Evolutionary conservation across 306 rosid genomes (phyloP), one percentile per base, ranked within the genome.

Genomic region (Glycyrrhiza uralensis): DNA sequence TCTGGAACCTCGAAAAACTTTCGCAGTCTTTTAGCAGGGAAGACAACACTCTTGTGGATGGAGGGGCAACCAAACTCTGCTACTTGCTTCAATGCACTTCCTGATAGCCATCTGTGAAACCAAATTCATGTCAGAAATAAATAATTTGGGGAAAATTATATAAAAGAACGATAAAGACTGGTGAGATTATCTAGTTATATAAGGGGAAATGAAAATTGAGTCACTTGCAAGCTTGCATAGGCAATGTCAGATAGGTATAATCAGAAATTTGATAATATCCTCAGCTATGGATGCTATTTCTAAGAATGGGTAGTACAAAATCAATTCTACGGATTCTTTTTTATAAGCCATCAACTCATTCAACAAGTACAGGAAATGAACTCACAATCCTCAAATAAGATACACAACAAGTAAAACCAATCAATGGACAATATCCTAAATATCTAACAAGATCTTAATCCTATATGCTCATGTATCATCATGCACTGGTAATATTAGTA

Each of bases 71-170:
- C 96, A 52, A 93, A 80, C 58, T 38, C 32, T 8, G 83, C 89
- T 70, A 93, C 84, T 66, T 77, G 76, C 84, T 87, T 87, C 85
- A 93, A 55, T 58, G 93, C 84, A 62, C 89, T 72, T 69, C 88
- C 97, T 50, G 97, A 91, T 59, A 93, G 68, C 92, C 96, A 89
- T 77, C 98, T 93, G 83, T 18, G 67, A 74, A 72, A 67, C 45
- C 72, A 74, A 70, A 60, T 69, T 65, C 70, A 72, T 76, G 62
- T 71, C 57, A 18, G 13, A 74, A 72, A 65, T 9, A 26, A 14
- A 35, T 17, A 22, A 9, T 9, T 28, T 3, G 19, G 59, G 15
- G 14, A 10, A 13, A 67, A 35, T n/a, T n/a, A n/a, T 14, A 7
- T 2, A 28, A 24, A 60, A 61, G n/a, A 24, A 33, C 39, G 6